These are phyloP conservation scores for Trametes maxima DNA, from an alignment of 768 basidiomycete genomes.

Conservation along the genomic window DNA sequence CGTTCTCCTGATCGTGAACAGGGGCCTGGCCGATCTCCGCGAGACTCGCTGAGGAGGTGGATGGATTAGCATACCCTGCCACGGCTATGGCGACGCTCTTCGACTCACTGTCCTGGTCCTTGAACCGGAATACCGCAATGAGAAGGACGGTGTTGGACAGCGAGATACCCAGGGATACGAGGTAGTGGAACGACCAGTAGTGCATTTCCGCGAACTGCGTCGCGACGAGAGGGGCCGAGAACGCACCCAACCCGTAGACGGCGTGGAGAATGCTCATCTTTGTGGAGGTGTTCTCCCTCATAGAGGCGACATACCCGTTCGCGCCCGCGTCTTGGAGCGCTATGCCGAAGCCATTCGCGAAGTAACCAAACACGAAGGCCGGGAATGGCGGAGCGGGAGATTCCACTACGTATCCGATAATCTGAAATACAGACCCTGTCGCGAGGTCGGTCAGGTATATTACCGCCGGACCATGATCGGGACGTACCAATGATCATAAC, in stretches of 20 bases:
- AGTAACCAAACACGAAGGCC: constrained; percentile 52
- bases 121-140: constrained; percentile 63
- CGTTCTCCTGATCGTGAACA: constrained; percentile 36
- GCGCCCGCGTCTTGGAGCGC: constrained; percentile 68
- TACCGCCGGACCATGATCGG: neutral
- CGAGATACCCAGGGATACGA: constrained; percentile 70
- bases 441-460: neutral
- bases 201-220: constrained; percentile 74
- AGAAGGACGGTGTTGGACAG: constrained; percentile 56
- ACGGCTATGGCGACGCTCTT: neutral
- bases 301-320: constrained; percentile 65
- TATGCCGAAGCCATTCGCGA: constrained; percentile 52
- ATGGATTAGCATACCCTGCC: neutral
- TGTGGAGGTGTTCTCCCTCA: constrained; percentile 53
- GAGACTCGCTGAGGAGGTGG: constrained; percentile 49
- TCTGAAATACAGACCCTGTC: constrained; percentile 53
- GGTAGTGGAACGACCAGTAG: constrained; percentile 80
- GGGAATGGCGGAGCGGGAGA: constrained; percentile 65
- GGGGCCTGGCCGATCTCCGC: constrained; percentile 52
- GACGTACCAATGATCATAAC: constrained; percentile 41
- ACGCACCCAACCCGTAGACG: constrained; percentile 66
- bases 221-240: constrained; percentile 71
- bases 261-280: constrained; percentile 77
- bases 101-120: constrained; percentile 69
- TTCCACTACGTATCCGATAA: constrained; percentile 56